These are phyloP conservation scores for Diaporthe destruens DNA, from an alignment of 2,329 filamentous ascomycete species.

Conservation along the genomic window DNA sequence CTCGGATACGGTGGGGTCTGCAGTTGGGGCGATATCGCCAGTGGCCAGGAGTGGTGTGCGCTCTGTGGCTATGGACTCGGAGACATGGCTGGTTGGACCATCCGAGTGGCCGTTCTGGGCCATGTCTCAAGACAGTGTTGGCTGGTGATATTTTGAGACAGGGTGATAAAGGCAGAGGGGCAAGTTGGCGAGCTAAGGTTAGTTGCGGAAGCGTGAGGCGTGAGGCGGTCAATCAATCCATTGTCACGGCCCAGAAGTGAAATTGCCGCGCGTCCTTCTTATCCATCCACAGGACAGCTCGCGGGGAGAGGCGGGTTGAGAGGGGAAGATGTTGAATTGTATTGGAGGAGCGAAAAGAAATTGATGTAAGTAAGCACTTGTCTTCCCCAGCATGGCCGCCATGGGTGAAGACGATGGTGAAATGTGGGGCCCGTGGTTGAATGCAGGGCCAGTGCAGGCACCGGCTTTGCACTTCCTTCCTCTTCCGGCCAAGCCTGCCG, in stretches of 20 bases:
- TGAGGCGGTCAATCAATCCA: too few relatives aligned
- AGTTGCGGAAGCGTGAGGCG: not conserved
- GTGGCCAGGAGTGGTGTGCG: conserved; percentile 49
- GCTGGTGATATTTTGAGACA: not conserved
- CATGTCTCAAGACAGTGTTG: not conserved
- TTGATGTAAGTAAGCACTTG: conserved; percentile 10
- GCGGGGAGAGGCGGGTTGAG: not conserved
- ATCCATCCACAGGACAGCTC: conserved; percentile 4
- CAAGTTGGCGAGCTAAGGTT: not conserved
- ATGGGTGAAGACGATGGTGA: not conserved
- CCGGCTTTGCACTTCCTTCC: conserved; percentile 36
- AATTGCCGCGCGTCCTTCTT: not conserved
- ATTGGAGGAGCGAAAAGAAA: conserved; percentile 1
- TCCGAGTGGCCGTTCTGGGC: conserved; percentile 8
- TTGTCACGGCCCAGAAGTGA: not conserved
- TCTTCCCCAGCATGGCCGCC: not conserved
- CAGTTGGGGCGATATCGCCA: conserved; percentile 41
- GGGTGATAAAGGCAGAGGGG: not conserved
- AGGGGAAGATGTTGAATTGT: conserved; percentile 1
- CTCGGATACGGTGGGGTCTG: conserved; percentile 43
- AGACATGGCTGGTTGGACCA: not conserved
- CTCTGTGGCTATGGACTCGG: conserved; percentile 45
- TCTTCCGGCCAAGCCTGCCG: conserved; percentile 31
- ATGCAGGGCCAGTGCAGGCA: conserved; percentile 1
- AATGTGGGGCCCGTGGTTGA: conserved; percentile 6